phyloP scores from a whole-genome alignment of 306 rosid genomes.

The Casuarina cunninghamiana region DNA sequence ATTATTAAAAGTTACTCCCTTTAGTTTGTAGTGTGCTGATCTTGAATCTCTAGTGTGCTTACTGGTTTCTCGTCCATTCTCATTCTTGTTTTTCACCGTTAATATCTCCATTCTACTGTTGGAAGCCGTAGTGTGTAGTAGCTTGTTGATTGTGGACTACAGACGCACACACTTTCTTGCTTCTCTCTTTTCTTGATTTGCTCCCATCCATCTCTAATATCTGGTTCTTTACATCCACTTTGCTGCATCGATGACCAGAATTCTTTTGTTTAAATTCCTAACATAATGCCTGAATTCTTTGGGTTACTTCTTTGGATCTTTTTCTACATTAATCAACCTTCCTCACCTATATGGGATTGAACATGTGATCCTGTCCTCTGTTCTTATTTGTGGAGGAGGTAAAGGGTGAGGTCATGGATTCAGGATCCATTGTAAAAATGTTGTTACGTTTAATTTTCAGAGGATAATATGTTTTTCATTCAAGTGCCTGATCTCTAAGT shows the following conservation, averaged over 20 bases:
- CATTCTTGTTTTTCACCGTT: background rate
- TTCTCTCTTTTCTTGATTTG: background rate
- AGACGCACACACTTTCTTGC: background rate
- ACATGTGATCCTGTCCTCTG: background rate
- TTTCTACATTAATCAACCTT: background rate
- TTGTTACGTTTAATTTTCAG: background rate
- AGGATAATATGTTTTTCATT: background rate
- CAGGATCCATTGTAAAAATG: background rate
- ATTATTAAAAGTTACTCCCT: background rate
- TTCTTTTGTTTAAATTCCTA: conserved; percentile 15
- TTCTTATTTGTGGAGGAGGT: background rate
- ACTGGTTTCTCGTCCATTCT: background rate
- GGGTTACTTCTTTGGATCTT: background rate
- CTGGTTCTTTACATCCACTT: background rate
- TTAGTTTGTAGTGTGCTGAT: background rate
- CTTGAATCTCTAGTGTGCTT: background rate
- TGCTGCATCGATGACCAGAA: background rate
- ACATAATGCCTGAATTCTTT: background rate
- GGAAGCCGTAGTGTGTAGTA: background rate
- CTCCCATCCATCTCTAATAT: conserved; percentile 7
- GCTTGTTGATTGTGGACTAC: background rate
- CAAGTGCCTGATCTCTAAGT: background rate
- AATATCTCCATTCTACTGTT: background rate
- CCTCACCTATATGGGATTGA: background rate
- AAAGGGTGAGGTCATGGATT: background rate